phyloP scores from a whole-genome alignment of 75 land plant genomes.

The Selaginella moellendorffii region DNA sequence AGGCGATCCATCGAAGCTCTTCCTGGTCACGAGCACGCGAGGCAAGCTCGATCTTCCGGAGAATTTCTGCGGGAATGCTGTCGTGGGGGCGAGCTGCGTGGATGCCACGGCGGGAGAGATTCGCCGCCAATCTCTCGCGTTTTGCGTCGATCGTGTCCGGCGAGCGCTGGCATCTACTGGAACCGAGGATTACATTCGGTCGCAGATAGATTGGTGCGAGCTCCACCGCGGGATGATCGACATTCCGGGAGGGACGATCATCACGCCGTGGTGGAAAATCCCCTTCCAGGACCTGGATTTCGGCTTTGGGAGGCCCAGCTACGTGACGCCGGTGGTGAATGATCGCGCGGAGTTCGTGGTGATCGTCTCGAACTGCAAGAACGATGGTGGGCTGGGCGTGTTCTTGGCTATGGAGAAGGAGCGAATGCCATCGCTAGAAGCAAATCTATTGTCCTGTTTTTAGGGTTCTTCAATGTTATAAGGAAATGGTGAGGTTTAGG shows the following conservation, averaged over 20 bases:
- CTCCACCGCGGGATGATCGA: background rate
- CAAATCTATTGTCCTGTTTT: too few species aligned
- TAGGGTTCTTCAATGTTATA: too few species aligned
- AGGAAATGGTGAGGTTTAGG: constrained; percentile 1
- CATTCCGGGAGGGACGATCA: background rate
- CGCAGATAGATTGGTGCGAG: constrained; percentile 4
- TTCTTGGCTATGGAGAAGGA: background rate
- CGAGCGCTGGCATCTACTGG: background rate
- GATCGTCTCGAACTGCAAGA: constrained; percentile 23
- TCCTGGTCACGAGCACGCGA: constrained; percentile 48
- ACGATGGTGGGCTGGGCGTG: background rate
- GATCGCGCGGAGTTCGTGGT: constrained; percentile 44
- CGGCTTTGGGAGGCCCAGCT: constrained; percentile 47
- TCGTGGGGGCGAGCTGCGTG: constrained; percentile 22
- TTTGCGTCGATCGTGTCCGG: background rate
- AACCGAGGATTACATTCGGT: background rate
- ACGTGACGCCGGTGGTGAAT: constrained; percentile 42
- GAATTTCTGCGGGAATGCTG: constrained; percentile 49
- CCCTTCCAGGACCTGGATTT: constrained; percentile 43
- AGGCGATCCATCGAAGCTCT: constrained; percentile 28
- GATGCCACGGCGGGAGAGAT: background rate
- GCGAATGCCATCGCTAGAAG: too few species aligned
- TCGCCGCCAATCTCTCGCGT: background rate
- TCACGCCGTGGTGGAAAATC: constrained; percentile 52
- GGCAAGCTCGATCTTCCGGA: constrained; percentile 33